Base-by-base conservation (phyloP, 2,329 filamentous ascomycete genomes). In the Penicillium sp. region DNA sequence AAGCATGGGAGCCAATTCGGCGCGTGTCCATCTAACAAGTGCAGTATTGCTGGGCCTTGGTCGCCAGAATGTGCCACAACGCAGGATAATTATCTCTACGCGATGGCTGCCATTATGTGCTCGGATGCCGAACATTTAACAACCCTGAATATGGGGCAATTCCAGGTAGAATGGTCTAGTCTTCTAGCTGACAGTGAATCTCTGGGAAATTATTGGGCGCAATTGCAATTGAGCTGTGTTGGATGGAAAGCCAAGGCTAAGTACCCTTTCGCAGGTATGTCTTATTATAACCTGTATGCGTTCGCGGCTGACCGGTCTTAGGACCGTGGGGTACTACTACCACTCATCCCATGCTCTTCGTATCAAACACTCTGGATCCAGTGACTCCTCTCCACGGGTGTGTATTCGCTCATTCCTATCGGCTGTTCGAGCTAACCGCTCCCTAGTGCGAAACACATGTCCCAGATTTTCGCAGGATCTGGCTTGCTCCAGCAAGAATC, bases 281-380 rank as follows among this genome's bases (percentile, higher is more conserved):
- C 60, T 22, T 12, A 7, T 30, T 2, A 7, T 12, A 25, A 7
- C 11, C 22, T 12, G 5, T 14, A 12, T n/a, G 14, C 14, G 3
- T 41, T 28, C 9, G 17, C 5, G n/a, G 3, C 40, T 58, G 10
- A 58, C 33, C 16, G 10, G 17, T 31, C 28, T 35, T 14, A 71
- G 67, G 62, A 7, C 67, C 68, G 19, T 63, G 64, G 40, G 67
- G 65, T 40, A 68, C 66, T 28, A 61, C 65, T n/a, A 71, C 72
- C 1, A 67, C 76, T 6, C 77, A 82, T 59, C 84, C 84, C 0
- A 72, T 87, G 31, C 74, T 87, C 7, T 82, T 84, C 64, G 70
- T 85, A 12, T 80, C 79, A 35, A 85, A 82, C 62, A 81, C 78
- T 0, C 75, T 80, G 14, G 84, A 87, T 54, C 84, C 85, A 0